These are phyloP conservation scores for Tetrapisispora nanseiensis DNA, from an alignment of 805 yeast species.

Conservation along the genomic window DNA sequence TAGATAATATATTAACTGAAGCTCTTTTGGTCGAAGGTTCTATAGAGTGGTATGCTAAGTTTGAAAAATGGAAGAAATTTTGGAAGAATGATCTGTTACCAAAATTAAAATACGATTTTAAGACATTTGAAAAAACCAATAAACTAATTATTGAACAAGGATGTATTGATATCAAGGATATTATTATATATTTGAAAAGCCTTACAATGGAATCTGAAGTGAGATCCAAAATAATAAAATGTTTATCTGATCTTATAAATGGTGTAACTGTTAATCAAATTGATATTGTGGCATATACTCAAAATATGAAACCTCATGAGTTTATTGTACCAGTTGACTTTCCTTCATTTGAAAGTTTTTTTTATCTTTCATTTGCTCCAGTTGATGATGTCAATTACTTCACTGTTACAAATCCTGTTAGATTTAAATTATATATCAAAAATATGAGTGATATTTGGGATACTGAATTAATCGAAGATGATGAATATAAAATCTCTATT, in stretches of 20 bases:
- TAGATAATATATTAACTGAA: constrained; percentile 22
- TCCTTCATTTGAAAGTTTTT: constrained; percentile 20
- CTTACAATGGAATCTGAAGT: constrained; percentile 10
- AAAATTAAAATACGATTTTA: constrained; percentile 17
- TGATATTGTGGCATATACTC: constrained; percentile 18
- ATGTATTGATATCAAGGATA: not conserved
- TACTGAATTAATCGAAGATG: not conserved
- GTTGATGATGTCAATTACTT: not conserved
- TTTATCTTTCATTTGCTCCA: constrained; percentile 12
- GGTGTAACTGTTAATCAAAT: constrained; percentile 17
- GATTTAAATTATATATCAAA: constrained; percentile 11
- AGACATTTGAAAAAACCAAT: constrained; percentile 10
- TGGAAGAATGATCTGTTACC: constrained; percentile 21
- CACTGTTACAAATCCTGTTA: constrained; percentile 15
- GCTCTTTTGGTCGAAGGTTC: constrained; percentile 21
- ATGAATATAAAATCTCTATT: constrained; percentile 37
- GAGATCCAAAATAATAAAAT: constrained; percentile 10
- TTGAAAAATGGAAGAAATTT: constrained; percentile 15
- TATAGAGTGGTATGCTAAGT: constrained; percentile 16
- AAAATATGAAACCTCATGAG: constrained; percentile 12
- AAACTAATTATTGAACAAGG: constrained; percentile 6
- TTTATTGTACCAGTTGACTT: constrained; percentile 22
- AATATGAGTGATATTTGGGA: constrained; percentile 18
- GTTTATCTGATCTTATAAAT: constrained; percentile 9
- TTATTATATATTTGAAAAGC: not conserved